Evolutionary conservation across 805 yeast species (phyloP).

Genomic region (Myxozyma neglecta): DNA sequence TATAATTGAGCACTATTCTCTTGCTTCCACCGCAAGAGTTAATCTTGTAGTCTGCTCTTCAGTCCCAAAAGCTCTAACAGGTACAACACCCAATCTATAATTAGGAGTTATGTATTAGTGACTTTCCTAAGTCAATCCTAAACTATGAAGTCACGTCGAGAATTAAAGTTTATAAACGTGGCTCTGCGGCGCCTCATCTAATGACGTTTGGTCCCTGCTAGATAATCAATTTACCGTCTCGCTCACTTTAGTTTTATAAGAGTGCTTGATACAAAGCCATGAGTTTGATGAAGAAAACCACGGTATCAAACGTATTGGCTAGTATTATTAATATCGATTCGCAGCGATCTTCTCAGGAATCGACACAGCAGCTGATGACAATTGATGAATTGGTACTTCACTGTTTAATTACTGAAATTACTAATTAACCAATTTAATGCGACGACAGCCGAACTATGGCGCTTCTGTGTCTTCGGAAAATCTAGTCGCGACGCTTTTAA

Average conservation of each 20-base stretch:
- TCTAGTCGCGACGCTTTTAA: constrained; percentile 14
- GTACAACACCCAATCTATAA: no score
- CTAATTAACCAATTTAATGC: not conserved
- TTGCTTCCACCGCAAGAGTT: no score
- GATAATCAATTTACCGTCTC: no score
- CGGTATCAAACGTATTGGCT: not conserved
- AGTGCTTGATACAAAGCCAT: no score
- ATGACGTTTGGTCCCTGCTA: no score
- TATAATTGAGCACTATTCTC: not conserved
- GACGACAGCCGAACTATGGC: not conserved
- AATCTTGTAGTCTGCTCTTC: no score
- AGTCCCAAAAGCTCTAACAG: no score
- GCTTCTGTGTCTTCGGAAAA: not conserved
- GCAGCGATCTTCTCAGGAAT: constrained; percentile 7
- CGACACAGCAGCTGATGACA: constrained; percentile 20
- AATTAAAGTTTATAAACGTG: no score
- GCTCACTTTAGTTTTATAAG: not conserved
- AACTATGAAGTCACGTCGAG: no score
- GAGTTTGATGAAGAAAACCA: not conserved
- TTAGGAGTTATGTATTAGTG: no score
- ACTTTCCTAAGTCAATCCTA: no score
- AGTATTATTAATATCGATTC: not conserved
- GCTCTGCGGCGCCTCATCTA: no score
- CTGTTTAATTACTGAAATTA: not conserved
- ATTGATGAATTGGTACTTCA: constrained; percentile 16